Base-by-base conservation (phyloP, 2,329 filamentous ascomycete species). In the Metarhizium rileyi region DNA sequence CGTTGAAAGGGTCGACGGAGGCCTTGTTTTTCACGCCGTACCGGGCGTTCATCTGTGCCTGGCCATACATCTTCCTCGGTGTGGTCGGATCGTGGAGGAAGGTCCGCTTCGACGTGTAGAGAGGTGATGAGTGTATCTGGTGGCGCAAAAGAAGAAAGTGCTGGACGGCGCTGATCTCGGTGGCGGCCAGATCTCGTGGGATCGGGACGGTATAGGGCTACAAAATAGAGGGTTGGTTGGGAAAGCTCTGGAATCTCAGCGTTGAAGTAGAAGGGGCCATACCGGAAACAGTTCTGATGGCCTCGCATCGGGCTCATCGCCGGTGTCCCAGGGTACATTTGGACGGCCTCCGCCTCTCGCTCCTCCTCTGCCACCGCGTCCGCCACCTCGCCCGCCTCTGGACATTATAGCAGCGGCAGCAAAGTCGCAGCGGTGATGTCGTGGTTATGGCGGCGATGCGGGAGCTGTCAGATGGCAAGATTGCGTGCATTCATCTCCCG, bases 231-330 rank as follows among this genome's bases (percentile, higher is more conserved):
- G n/a, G 7, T 23, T 3, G 23, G 44, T 10, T 30, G 20, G 22
- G 27, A 27, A 22, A 10, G 8, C 18, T 7, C 25, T 25, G 9
- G 8, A 25, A 25, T 18, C 44, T 30, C n/a, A 42, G 36, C 14
- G 20, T 30, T 27, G 10, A 16, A 14, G 26, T 38, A 20, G 6
- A 38, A 9, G 30, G 22, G 18, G 10, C 57, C 72, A 52, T 62
- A 79, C 77, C 0, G 78, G 78, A 52, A 81, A 81, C 9, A 78
- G 72, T 55, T 81, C 78, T n/a, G 75, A 76, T 6, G 78, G 78
- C 28, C 75, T 70, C 47, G 72, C 72, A 60, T 80, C 76, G 8
- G 76, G 73, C 55, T 81, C 78, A 54, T 78, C 75, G 38, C 72
- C 68, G 18, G 65, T 70, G 42, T 73, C 72, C 73, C 77, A 80